These are phyloP conservation scores for Microstegium vimineum DNA, from an alignment of 176 grass and related monocot genomes.

Conservation along the genomic window DNA sequence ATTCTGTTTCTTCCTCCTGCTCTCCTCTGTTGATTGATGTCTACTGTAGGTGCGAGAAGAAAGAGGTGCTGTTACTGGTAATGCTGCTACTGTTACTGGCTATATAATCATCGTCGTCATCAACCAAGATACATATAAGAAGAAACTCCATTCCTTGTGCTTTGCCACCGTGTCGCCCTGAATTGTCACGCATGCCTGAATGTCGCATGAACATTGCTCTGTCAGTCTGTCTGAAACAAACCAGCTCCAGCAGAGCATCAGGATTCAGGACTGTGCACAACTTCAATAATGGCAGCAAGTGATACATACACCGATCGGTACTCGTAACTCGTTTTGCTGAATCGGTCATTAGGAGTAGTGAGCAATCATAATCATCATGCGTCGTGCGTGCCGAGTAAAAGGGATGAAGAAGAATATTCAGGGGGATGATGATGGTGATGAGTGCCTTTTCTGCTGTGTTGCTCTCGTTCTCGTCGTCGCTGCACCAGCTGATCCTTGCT, in stretches of 20 bases:
- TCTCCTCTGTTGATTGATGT: background rate
- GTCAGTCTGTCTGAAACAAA: no score
- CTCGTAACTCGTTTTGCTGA: background rate
- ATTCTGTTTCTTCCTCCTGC: background rate
- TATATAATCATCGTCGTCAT: no score
- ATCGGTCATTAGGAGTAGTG: background rate
- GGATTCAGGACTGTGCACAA: background rate
- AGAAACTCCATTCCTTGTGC: conserved; percentile 19
- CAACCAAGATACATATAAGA: no score
- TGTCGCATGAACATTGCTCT: no score
- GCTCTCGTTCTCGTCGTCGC: no score
- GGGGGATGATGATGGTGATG: background rate
- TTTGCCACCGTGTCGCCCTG: background rate
- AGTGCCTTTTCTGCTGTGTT: background rate
- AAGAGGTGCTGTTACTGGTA: conserved; percentile 11
- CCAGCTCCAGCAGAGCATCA: no score
- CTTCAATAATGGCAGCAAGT: background rate
- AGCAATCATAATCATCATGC: background rate
- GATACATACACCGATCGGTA: no score
- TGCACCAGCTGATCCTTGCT: background rate
- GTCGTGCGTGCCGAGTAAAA: no score
- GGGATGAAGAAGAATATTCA: no score
- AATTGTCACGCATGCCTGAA: no score
- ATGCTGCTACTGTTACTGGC: background rate
- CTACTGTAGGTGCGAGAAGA: conserved; percentile 30